Evolutionary conservation across 306 rosid genomes (phyloP).

Genomic region (Dryas drummondii): DNA sequence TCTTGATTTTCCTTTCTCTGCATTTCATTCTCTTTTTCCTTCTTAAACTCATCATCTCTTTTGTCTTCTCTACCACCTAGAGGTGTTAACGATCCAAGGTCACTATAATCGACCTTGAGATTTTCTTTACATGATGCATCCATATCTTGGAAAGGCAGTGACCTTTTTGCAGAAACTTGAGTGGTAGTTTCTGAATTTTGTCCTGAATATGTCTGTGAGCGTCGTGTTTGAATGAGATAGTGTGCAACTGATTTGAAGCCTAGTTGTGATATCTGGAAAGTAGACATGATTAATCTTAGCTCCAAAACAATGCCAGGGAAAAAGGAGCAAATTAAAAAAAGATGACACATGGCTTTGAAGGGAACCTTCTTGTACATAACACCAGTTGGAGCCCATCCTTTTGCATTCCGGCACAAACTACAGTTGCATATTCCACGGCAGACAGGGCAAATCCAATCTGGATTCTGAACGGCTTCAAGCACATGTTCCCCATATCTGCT

Average conservation of each 20-base stretch:
- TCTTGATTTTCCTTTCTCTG: conserved; percentile 11
- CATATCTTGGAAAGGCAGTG: conserved; percentile 48
- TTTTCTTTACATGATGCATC: conserved; percentile 29
- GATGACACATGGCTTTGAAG: conserved; percentile 14
- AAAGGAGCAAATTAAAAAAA: background rate
- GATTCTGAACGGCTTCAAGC: conserved; percentile 69
- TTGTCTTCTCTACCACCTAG: conserved; percentile 19
- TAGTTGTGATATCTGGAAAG: conserved; percentile 51
- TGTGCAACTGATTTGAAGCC: conserved; percentile 96
- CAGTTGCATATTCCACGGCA: conserved; percentile 99
- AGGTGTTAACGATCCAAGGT: conserved; percentile 24
- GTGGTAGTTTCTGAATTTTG: conserved; percentile 37
- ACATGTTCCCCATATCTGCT: conserved; percentile 92
- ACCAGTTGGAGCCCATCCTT: conserved; percentile 95
- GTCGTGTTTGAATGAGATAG: conserved; percentile 78
- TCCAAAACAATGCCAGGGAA: background rate
- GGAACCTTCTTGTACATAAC: conserved; percentile 70
- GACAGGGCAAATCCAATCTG: conserved; percentile 72
- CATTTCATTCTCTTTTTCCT: conserved; percentile 12
- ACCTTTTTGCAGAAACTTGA: conserved; percentile 60
- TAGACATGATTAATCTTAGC: conserved; percentile 32
- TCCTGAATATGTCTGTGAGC: conserved; percentile 36
- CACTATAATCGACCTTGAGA: conserved; percentile 31
- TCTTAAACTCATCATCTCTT: conserved; percentile 24
- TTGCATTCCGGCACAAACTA: conserved; percentile 84